These are phyloP conservation scores for Rhynchospora tenuis DNA, from an alignment of 176 grass and related monocot genomes.

Conservation along the genomic window DNA sequence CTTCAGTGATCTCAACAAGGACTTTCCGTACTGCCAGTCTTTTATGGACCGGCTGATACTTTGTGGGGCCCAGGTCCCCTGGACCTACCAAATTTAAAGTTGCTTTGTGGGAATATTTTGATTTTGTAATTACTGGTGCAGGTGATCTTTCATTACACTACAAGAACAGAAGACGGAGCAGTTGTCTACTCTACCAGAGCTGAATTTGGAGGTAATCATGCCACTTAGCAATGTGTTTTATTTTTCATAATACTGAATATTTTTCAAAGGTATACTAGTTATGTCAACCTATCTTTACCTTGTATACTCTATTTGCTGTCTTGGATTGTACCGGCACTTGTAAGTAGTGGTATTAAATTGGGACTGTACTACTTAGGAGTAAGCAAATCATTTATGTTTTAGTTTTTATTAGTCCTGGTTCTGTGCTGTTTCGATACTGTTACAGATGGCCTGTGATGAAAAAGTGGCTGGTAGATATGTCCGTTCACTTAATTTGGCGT, in stretches of 20 bases:
- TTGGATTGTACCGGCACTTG: background rate
- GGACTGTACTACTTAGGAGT: background rate
- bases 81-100: background rate
- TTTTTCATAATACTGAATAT: constrained; percentile 5
- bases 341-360: background rate
- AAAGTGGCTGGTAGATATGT: background rate
- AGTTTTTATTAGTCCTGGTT: background rate
- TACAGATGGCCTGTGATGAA: background rate
- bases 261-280: background rate
- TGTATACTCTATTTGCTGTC: background rate
- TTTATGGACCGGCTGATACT: background rate
- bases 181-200: constrained; percentile 73
- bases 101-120: background rate
- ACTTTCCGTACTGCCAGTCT: background rate
- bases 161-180: constrained; percentile 56
- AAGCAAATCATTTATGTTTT: background rate
- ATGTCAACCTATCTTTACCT: background rate
- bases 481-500: background rate
- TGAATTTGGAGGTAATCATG: constrained; percentile 71
- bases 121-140: constrained; percentile 19
- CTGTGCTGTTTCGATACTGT: background rate
- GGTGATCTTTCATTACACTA: constrained; percentile 90
- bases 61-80: background rate
- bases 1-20: background rate
- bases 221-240: constrained; percentile 13